Conservation (phyloP, 768 basidiomycete genomes). For the Hypsizygus marmoreus region DNA sequence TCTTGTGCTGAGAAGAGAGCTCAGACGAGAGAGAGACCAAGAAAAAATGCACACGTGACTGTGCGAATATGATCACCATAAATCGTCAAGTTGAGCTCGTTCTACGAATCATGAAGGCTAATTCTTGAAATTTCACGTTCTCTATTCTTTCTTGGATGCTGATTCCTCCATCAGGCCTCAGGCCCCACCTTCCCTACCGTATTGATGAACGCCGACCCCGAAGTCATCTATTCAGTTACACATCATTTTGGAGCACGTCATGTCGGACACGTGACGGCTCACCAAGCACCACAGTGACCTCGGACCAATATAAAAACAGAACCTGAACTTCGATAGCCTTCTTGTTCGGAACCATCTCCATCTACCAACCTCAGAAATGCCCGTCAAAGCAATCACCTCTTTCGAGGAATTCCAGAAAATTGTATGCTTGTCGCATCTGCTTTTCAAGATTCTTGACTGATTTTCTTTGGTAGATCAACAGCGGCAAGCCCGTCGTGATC, state of each 20-base stretch:
- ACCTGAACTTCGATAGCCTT: no score
- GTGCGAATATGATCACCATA: no score
- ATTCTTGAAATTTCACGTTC: no score
- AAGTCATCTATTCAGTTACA: slow-evolving; percentile 1
- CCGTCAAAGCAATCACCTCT: slow-evolving; percentile 38
- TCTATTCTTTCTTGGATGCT: neutral
- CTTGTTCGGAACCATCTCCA: no score
- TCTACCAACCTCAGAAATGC: slow-evolving; percentile 29
- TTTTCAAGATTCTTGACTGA: neutral
- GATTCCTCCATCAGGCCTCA: neutral
- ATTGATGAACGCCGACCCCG: no score
- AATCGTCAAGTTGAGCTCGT: no score
- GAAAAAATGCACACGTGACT: slow-evolving; percentile 15
- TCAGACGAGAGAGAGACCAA: no score
- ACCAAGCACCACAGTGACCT: slow-evolving; percentile 18
- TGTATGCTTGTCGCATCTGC: slow-evolving; percentile 34
- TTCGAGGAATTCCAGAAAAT: slow-evolving; percentile 40
- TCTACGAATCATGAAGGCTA: no score
- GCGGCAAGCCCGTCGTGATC: slow-evolving; percentile 50
- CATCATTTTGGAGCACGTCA: slow-evolving; percentile 18
- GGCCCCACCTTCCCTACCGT: no score
- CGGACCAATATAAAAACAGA: no score
- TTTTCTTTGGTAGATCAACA: slow-evolving; percentile 39
- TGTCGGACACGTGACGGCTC: slow-evolving; percentile 20
- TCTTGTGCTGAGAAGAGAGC: neutral